phyloP scores from a whole-genome alignment of 2,329 filamentous ascomycete species.

The Geoglossum cookeanum region DNA sequence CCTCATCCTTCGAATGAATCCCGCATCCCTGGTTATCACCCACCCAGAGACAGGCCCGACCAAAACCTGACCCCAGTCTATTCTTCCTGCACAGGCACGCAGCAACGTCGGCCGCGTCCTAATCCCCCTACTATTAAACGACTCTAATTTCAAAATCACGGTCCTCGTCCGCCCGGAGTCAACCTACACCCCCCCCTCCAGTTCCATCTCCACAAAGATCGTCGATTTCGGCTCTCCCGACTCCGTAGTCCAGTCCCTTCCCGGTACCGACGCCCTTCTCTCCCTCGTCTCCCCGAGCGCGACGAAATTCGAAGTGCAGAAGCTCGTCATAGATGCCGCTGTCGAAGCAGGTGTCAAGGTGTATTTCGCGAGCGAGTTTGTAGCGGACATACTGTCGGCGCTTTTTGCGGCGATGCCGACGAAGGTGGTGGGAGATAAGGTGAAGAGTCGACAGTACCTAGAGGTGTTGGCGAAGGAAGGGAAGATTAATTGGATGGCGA shows the following conservation, averaged over 20 bases:
- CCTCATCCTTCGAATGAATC: too few species aligned
- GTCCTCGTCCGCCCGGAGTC: not conserved
- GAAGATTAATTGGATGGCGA: slow-evolving; percentile 15
- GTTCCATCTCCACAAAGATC: not conserved
- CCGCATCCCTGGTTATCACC: too few species aligned
- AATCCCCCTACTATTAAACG: too few species aligned
- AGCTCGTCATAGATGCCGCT: slow-evolving; percentile 1
- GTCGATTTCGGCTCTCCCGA: not conserved
- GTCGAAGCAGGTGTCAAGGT: slow-evolving; percentile 3
- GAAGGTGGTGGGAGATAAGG: slow-evolving; percentile 14
- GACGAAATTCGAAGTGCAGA: not conserved
- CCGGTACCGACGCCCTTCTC: not conserved
- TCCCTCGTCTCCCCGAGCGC: not conserved
- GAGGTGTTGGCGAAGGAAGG: slow-evolving; percentile 12
- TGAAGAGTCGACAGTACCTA: slow-evolving; percentile 12
- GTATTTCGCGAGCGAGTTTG: slow-evolving; percentile 12
- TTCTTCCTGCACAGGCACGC: too few species aligned
- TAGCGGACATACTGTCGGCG: slow-evolving; percentile 13
- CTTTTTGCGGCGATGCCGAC: slow-evolving; percentile 16
- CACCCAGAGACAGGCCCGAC: too few species aligned
- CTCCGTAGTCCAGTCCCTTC: not conserved
- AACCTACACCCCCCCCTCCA: not conserved
- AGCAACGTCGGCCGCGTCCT: too few species aligned
- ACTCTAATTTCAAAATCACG: too few species aligned
- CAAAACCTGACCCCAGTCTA: too few species aligned